Evolutionary conservation across 768 basidiomycete genomes (phyloP).

Genomic region (Russula abietina): DNA sequence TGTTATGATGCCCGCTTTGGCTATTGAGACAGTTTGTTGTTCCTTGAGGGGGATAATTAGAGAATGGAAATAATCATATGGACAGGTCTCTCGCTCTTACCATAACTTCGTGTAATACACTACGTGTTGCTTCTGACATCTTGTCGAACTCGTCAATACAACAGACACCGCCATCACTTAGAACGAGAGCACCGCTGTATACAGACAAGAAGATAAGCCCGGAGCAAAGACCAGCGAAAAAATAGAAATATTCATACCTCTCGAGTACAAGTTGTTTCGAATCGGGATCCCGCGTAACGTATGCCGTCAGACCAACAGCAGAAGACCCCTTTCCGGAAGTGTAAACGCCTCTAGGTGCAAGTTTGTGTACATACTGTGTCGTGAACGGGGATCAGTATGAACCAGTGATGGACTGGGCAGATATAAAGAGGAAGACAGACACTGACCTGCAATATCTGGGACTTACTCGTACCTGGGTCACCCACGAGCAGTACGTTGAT

Average conservation of each 20-base stretch:
- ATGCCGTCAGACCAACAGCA: conserved; percentile 96
- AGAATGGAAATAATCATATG: neutral
- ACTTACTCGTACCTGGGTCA: conserved; percentile 96
- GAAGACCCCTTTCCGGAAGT: conserved; percentile 98
- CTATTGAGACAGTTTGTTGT: conserved; percentile 99
- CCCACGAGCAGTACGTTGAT: conserved; percentile 97
- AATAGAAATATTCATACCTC: conserved; percentile 47
- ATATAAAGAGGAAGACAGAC: neutral
- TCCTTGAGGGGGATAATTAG: conserved; percentile 48
- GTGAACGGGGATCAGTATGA: conserved; percentile 11
- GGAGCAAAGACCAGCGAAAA: neutral
- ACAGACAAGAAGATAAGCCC: conserved; percentile 5
- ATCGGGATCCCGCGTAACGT: conserved; percentile 96
- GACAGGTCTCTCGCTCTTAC: conserved; percentile 36
- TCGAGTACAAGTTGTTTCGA: conserved; percentile 97
- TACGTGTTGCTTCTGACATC: conserved; percentile 96
- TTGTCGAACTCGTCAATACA: conserved; percentile 99
- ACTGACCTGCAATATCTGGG: conserved; percentile 84
- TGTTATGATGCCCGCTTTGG: conserved; percentile 98
- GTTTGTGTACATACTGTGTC: conserved; percentile 92
- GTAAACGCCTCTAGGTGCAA: conserved; percentile 95
- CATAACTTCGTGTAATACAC: conserved; percentile 99
- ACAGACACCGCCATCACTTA: conserved; percentile 95
- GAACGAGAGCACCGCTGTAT: conserved; percentile 80
- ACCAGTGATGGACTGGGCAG: neutral